phyloP scores from a whole-genome alignment of 2,329 filamentous ascomycete species.

The Fonsecaea multimorphosa region DNA sequence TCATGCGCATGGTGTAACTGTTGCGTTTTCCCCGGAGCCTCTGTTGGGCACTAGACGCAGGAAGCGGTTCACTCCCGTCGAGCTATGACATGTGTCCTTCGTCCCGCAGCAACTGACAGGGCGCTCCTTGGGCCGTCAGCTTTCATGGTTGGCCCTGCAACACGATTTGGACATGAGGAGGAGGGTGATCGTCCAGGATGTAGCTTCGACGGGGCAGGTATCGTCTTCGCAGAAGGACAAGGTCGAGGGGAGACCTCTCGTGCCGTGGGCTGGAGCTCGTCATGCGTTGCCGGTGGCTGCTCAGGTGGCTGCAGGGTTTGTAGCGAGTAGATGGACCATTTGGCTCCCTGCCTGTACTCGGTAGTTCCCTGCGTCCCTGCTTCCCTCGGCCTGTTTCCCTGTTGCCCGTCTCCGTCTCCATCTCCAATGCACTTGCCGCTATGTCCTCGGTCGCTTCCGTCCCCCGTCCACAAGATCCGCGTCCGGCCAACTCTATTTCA shows the following conservation, averaged over 20 bases:
- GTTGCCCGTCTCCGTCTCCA: constrained; percentile 21
- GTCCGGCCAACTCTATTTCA: constrained; percentile 29
- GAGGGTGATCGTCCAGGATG: background rate
- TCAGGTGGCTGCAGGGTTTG: background rate
- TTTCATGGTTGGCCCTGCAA: background rate
- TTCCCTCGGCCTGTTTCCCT: too few relatives aligned
- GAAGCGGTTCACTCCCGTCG: background rate
- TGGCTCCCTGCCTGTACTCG: constrained; percentile 17
- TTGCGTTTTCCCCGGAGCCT: background rate
- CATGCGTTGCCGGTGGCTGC: background rate
- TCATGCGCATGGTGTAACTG: background rate
- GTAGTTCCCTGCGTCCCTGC: background rate
- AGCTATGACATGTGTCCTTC: constrained; percentile 2
- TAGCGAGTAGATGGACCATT: background rate
- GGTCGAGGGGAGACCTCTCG: background rate
- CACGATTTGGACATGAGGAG: background rate
- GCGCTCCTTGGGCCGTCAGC: background rate
- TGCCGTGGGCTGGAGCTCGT: background rate
- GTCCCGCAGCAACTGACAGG: background rate
- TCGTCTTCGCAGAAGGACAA: background rate
- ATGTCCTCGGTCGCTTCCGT: too few relatives aligned
- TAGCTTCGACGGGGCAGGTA: background rate
- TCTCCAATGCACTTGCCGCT: constrained; percentile 1
- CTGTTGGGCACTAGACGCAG: constrained; percentile 8
- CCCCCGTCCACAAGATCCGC: background rate